Evolutionary conservation across 2,329 filamentous ascomycete species (phyloP).

Genomic region (Paracorniculantispora psalliotae): DNA sequence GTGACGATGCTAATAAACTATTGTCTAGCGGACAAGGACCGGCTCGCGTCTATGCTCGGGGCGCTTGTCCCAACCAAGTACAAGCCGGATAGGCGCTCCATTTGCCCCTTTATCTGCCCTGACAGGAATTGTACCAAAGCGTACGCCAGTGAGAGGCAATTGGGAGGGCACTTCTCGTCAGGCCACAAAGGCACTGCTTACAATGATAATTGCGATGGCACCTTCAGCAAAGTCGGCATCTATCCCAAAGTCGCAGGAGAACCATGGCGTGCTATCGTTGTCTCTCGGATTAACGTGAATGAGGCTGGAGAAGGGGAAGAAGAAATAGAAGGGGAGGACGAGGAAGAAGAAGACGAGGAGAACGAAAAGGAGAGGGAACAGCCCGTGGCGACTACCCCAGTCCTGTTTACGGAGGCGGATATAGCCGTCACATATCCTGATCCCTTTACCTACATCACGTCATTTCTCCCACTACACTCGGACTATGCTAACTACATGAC

Average conservation of each 20-base stretch:
- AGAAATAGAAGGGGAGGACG: too few species aligned
- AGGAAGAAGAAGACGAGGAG: too few species aligned
- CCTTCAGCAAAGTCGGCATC: slow-evolving; percentile 21
- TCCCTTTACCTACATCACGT: background rate
- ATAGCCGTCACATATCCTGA: background rate
- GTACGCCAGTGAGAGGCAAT: slow-evolving; percentile 11
- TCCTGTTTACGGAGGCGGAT: background rate
- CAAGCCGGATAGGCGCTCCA: background rate
- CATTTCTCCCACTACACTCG: background rate
- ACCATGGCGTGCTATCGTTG: slow-evolving; percentile 18
- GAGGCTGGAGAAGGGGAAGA: background rate
- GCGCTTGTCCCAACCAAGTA: slow-evolving; percentile 27
- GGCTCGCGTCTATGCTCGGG: slow-evolving; percentile 17
- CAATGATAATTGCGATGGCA: slow-evolving; percentile 32
- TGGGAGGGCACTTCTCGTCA: slow-evolving; percentile 16
- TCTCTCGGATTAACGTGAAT: slow-evolving; percentile 19
- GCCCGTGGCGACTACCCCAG: too few species aligned
- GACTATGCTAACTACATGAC: background rate
- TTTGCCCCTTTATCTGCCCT: slow-evolving; percentile 25
- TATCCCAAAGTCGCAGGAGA: slow-evolving; percentile 6
- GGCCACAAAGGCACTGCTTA: slow-evolving; percentile 19
- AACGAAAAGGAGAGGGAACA: too few species aligned
- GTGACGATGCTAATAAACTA: background rate
- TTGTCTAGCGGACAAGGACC: background rate
- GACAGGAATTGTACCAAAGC: slow-evolving; percentile 22